Conservation (phyloP, 495 filamentous ascomycete species). For the Neurospora sp. region DNA sequence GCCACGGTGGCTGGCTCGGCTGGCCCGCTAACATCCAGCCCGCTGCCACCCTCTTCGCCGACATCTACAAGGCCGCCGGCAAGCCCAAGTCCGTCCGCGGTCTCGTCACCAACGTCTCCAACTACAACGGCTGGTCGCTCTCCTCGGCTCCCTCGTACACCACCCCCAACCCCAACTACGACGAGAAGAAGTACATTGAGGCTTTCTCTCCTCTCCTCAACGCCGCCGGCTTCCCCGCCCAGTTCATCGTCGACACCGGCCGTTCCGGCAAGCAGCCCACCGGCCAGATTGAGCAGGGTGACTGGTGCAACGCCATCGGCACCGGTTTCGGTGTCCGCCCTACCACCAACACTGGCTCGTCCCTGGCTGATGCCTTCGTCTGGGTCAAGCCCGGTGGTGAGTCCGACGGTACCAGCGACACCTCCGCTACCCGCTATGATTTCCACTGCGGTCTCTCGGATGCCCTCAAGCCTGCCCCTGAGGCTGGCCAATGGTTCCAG, state of each 20-base stretch:
- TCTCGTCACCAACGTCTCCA: constrained; percentile 69
- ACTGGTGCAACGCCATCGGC: constrained; percentile 76
- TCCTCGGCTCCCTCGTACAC: constrained; percentile 18
- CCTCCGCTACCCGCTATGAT: constrained; percentile 55
- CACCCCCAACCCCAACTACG: constrained; percentile 45
- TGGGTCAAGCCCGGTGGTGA: constrained; percentile 83
- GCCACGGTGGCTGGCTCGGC: constrained; percentile 73
- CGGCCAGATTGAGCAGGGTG: constrained; percentile 53
- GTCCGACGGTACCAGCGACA: constrained; percentile 65
- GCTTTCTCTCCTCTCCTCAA: constrained; percentile 54
- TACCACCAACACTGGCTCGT: constrained; percentile 50
- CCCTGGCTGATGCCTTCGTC: constrained; percentile 65
- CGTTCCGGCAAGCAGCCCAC: constrained; percentile 63
- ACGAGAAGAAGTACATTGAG: constrained; percentile 64
- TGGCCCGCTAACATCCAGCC: constrained; percentile 69
- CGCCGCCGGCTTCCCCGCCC: constrained; percentile 50
- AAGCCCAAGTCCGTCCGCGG: constrained; percentile 58
- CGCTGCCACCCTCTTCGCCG: constrained; percentile 55
- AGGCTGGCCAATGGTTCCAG: constrained; percentile 75
- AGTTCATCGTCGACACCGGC: constrained; percentile 61
- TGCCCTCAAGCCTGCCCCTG: constrained; percentile 55
- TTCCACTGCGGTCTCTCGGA: constrained; percentile 54
- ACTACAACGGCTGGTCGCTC: constrained; percentile 58
- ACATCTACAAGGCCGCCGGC: constrained; percentile 56
- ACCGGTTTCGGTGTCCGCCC: constrained; percentile 67